Conservation (phyloP, 352 stramenopile species). For the Phytophthora brassicae region DNA sequence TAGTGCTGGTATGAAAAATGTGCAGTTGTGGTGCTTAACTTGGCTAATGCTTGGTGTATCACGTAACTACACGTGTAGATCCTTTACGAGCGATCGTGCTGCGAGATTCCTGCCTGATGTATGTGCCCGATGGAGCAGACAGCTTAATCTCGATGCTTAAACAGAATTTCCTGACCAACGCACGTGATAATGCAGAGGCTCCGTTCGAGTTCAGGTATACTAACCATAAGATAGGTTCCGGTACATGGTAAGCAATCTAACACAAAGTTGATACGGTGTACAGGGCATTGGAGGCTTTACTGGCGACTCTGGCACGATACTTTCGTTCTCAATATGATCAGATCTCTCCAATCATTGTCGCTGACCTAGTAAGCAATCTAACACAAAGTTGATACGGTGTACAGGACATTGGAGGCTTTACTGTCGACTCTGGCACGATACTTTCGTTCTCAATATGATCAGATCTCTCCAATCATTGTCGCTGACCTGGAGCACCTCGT, state of each 20-base stretch:
- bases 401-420: conserved; percentile 39
- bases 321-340: conserved; percentile 47
- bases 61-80: conserved; percentile 27
- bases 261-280: neutral
- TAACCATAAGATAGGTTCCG: neutral
- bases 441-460: conserved; percentile 45
- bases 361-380: conserved; percentile 13
- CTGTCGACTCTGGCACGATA: conserved; percentile 44
- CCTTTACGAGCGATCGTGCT: conserved; percentile 59
- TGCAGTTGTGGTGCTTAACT: neutral
- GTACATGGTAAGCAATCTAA: too few species aligned
- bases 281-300: too few species aligned
- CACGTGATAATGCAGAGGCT: conserved; percentile 40
- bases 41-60: neutral
- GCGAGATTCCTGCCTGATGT: conserved; percentile 45
- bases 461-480: conserved; percentile 35
- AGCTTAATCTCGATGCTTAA: conserved; percentile 53
- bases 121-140: conserved; percentile 47
- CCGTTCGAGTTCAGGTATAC: conserved; percentile 63
- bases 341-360: conserved; percentile 33
- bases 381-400: neutral
- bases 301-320: conserved; percentile 38
- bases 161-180: conserved; percentile 46
- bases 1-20: conserved; percentile 43
- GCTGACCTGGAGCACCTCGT: conserved; percentile 48